Conservation (phyloP, 345 rosid genomes). For the Rhodamnia rubescens region DNA sequence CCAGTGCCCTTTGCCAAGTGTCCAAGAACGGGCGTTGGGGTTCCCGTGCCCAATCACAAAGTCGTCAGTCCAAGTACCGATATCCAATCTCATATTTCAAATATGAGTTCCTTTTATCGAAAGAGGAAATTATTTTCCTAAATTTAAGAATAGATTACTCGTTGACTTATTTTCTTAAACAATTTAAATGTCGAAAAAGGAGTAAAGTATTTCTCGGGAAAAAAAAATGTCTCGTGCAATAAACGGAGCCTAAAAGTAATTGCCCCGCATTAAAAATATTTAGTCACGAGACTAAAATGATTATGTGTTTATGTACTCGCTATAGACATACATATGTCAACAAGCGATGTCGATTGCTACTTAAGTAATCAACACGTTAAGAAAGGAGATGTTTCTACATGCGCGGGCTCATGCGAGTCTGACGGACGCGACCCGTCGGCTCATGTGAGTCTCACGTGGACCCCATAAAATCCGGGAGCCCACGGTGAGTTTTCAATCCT, state of each 20-base stretch:
- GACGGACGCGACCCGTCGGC: not conserved
- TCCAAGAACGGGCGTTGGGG: not conserved
- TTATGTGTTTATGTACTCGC: not conserved
- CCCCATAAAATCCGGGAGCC: too few species aligned
- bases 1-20: not conserved
- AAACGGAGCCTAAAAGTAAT: not conserved
- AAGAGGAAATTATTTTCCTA: not conserved
- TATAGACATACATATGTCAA: not conserved
- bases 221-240: not conserved
- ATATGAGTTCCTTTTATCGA: fast-evolving
- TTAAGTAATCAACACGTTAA: not conserved
- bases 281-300: not conserved
- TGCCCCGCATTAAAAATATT: not conserved
- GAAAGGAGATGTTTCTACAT: not conserved
- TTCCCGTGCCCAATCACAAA: not conserved
- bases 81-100: not conserved
- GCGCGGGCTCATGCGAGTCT: not conserved
- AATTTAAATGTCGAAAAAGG: fast-evolving
- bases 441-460: not conserved
- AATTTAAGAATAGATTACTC: not conserved
- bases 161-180: fast-evolving
- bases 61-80: fast-evolving
- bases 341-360: fast-evolving
- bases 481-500: not conserved
- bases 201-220: not conserved